Conservation (phyloP, 495 filamentous ascomycete genomes). For the Amorphotheca resinae region DNA sequence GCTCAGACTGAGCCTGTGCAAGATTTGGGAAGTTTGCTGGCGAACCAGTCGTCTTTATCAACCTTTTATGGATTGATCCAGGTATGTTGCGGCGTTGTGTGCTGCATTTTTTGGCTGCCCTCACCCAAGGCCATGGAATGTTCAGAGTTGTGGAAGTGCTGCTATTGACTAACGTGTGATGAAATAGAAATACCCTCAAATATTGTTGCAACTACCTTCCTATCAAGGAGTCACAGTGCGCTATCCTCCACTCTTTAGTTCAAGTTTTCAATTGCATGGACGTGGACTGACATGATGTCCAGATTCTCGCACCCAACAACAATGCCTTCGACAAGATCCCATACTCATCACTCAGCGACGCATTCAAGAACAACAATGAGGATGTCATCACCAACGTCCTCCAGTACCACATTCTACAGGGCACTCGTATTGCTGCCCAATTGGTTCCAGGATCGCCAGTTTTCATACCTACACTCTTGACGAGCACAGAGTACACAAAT, state of each 20-base stretch:
- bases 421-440: slow-evolving; percentile 35
- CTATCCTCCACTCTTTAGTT: neutral
- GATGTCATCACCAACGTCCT: slow-evolving; percentile 37
- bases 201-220: slow-evolving; percentile 24
- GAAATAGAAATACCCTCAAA: slow-evolving; percentile 24
- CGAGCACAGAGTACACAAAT: slow-evolving; percentile 32
- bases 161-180: slow-evolving; percentile 1
- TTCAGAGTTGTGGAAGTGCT: too few species aligned
- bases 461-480: slow-evolving; percentile 46
- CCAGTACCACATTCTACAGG: slow-evolving; percentile 49
- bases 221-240: slow-evolving; percentile 25
- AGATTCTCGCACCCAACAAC: slow-evolving; percentile 51
- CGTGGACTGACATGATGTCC: neutral
- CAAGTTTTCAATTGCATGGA: neutral
- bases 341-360: slow-evolving; percentile 18
- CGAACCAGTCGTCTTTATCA: slow-evolving; percentile 20
- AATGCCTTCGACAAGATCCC: slow-evolving; percentile 37
- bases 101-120: too few species aligned
- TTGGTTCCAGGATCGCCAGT: slow-evolving; percentile 30
- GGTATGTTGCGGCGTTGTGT: slow-evolving; percentile 14
- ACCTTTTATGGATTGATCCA: slow-evolving; percentile 25
- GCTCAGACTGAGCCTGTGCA: slow-evolving; percentile 13
- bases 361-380: slow-evolving; percentile 23
- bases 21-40: slow-evolving; percentile 21
- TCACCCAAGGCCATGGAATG: too few species aligned